Evolutionary conservation across 768 basidiomycete genomes (phyloP).

Genomic region (Chiua virens): DNA sequence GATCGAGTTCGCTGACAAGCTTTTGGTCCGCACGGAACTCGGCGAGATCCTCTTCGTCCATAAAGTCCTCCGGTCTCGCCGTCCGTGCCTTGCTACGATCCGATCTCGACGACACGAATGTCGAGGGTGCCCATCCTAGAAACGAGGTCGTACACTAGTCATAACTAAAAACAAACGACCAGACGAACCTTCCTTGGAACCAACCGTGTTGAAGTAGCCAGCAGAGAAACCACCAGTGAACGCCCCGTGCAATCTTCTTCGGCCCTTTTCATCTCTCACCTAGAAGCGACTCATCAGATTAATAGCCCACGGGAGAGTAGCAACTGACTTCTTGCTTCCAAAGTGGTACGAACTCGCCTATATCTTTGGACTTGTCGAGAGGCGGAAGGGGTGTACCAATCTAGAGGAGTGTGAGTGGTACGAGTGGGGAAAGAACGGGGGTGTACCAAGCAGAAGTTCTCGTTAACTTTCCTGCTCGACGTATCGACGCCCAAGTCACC

Average conservation of each 20-base stretch:
- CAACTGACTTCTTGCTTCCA: conserved; percentile 93
- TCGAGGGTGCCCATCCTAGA: conserved; percentile 91
- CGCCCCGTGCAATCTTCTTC: conserved; percentile 92
- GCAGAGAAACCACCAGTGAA: conserved; percentile 99
- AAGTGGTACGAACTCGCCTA: conserved; percentile 90
- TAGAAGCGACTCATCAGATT: conserved; percentile 31
- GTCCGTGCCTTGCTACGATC: conserved; percentile 64
- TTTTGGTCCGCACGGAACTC: conserved; percentile 73
- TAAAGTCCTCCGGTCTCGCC: conserved; percentile 86
- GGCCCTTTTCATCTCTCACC: conserved; percentile 92
- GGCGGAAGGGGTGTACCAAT: conserved; percentile 95
- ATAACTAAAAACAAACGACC: not conserved
- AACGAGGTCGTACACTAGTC: not conserved
- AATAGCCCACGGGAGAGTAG: conserved; percentile 17
- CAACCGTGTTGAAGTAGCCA: conserved; percentile 95
- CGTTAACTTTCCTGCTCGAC: conserved; percentile 67
- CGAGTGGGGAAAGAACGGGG: not conserved
- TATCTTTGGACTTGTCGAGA: conserved; percentile 91
- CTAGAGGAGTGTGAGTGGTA: conserved; percentile 41
- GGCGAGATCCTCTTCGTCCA: conserved; percentile 97
- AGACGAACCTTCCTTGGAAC: conserved; percentile 85
- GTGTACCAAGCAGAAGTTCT: conserved; percentile 79
- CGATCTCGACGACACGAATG: conserved; percentile 85
- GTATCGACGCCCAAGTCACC: conserved; percentile 77
- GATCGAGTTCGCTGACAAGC: conserved; percentile 77